Base-by-base conservation (phyloP, 1,284 basidiomycete genomes). In the Coniophora puteana region DNA sequence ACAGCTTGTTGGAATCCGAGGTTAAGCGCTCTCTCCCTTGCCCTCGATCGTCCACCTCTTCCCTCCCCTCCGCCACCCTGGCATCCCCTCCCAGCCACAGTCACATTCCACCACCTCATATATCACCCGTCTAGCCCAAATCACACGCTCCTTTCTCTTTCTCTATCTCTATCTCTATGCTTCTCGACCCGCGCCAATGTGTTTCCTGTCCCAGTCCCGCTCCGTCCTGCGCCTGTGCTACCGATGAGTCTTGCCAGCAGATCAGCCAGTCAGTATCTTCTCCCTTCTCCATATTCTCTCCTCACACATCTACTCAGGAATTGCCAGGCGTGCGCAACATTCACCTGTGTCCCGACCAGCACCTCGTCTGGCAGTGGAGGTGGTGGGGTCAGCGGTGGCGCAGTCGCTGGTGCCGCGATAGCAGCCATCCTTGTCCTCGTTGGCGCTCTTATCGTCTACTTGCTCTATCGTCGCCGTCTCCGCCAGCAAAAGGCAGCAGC, bases 341-440 rank as follows among this genome's bases (percentile, higher is more conserved):
- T 73, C 50, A 59, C 58, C 23, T 43, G 51, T 38, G 47, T 25
- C 39, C n/a, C 28, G 38, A 40, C 44, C 49, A 51, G 35, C 17
- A 40, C 43, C 52, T 40, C 20, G 10, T 24, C 28, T 21, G 30
- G 23, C 28, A 31, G 41, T 14, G 34, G 58, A 16, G 62, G 63
- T 17, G 57, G 61, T 7, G 74, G 76, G 13, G 66, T 79, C 37
- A 81, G 80, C 55, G 69, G 73, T 43, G 84, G 84, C 33, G 83
- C 80, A 4, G 69, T 87, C n/a, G 86, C 82, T 21, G 86, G 83
- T 35, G 84, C 78, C 30, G 72, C 89, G 44, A 63, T 87, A 30
- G 84, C 76, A 26, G 67, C 70, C 8, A 51, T 89, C 36, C 55
- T 80, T n/a, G 73, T 85, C 52, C 63, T 88, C 27, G 67, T 65